Base-by-base conservation (phyloP, 495 filamentous ascomycete species). In the Lophium mytilinum region DNA sequence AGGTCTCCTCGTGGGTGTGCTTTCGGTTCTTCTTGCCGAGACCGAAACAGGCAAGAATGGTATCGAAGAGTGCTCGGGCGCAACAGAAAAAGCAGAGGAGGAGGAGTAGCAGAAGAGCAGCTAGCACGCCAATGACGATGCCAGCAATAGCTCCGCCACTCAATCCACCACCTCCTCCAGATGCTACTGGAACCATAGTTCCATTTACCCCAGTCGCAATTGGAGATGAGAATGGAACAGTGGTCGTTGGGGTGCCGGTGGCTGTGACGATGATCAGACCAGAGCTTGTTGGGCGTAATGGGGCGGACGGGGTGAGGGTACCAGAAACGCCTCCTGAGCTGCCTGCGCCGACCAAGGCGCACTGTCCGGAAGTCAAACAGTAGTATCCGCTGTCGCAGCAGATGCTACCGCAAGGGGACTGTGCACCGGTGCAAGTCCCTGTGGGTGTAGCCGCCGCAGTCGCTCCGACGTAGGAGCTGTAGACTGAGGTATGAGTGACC, bases 111-210 rank as follows among this genome's bases (percentile, higher is more conserved):
- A 84, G 68, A 19, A 90, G 76, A 64, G 86, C 90, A n/a, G 80
- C 81, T 61, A 96, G 80, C 5, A 84, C 82, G 60, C 90, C 90
- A 48, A 96, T 86, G 58, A 96, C 90, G 61, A 96, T 96, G 42
- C 90, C 90, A n/a, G 90, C 90, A 64, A 96, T 95, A 21, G 90
- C 90, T 56, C 90, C 90, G 49, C 80, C 82, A 66, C 85, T 89
- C 46, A 96, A 75, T 52, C 80, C 79, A 50, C 77, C 74, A 55
- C 76, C 68, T 39, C 64, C 66, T 17, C 68, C 53, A 17, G 72
- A 69, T 3, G 63, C 18, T 8, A 73, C 67, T 9, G 52, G 37
- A 24, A 67, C 66, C 19, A 70, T 69, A 37, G 66, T 76, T 65
- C 73, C 55, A 70, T 80, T 71, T 21, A 77, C 75, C 33, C 71